Percentiles rank a stretch among this genome's conserved stretches.
phyloP scores from a whole-genome alignment of 371 early-diverging fungal species.

The Nematocida ironsii region DNA sequence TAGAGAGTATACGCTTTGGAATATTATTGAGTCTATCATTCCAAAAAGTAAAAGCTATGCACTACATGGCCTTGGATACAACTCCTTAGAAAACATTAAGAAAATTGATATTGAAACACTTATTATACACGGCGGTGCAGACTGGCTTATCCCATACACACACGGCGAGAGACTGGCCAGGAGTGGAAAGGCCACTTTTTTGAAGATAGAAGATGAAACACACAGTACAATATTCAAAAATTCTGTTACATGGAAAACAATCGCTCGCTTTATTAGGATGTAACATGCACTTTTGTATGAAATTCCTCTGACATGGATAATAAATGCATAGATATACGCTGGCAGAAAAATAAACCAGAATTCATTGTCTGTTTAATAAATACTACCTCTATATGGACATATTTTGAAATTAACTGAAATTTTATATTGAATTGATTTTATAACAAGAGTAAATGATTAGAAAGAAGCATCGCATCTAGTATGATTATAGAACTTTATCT shows the following conservation, averaged over 20 bases:
- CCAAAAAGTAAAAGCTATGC: slow-evolving; percentile 41
- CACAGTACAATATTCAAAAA: slow-evolving; percentile 45
- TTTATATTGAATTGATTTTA: too few species aligned
- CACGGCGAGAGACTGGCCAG: slow-evolving; percentile 52
- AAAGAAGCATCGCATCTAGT: too few species aligned
- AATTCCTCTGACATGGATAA: too few species aligned
- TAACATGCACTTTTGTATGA: too few species aligned
- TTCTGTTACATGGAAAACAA: slow-evolving; percentile 33
- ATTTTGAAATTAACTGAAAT: too few species aligned
- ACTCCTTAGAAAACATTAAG: slow-evolving; percentile 59
- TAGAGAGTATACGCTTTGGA: slow-evolving; percentile 48
- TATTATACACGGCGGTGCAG: slow-evolving; percentile 58
- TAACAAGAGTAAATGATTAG: too few species aligned
- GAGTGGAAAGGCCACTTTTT: slow-evolving; percentile 6
- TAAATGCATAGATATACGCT: too few species aligned
- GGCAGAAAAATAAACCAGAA: too few species aligned
- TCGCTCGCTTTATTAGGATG: slow-evolving; percentile 16
- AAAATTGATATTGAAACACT: slow-evolving; percentile 31
- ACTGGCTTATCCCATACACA: slow-evolving; percentile 53
- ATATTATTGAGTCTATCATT: slow-evolving; percentile 30
- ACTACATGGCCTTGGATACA: slow-evolving; percentile 45
- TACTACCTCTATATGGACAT: too few species aligned
- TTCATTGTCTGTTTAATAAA: too few species aligned
- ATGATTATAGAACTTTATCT: too few species aligned
- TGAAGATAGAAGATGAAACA: slow-evolving; percentile 41